phyloP scores from a whole-genome alignment of 1,284 basidiomycete genomes.

The Irpex rosettiformis region DNA sequence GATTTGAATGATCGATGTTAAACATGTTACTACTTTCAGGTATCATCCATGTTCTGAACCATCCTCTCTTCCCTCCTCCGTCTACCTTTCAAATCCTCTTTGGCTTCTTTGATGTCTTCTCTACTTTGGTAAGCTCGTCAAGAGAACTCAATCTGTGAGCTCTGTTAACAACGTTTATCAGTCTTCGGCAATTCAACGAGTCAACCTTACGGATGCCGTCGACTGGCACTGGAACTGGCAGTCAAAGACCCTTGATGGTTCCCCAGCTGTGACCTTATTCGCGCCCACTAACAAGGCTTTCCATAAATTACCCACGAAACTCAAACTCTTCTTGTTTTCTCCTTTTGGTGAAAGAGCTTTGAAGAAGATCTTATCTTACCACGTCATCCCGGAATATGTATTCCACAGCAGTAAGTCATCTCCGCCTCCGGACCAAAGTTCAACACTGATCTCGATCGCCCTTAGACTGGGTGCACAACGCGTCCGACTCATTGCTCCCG shows the following conservation, averaged over 20 bases:
- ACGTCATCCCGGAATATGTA: conserved; percentile 57
- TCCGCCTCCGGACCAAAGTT: background rate
- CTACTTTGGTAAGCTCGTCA: conserved; percentile 42
- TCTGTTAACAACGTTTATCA: conserved; percentile 20
- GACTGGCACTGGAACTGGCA: conserved; percentile 44
- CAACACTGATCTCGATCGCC: background rate
- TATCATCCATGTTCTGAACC: conserved; percentile 57
- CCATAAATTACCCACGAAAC: conserved; percentile 47
- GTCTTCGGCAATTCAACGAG: conserved; percentile 61
- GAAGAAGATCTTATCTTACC: conserved; percentile 63
- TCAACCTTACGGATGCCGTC: conserved; percentile 42
- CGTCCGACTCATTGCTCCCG: conserved; percentile 14
- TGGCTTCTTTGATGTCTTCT: conserved; percentile 49
- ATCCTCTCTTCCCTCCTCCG: conserved; percentile 60
- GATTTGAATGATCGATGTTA: background rate
- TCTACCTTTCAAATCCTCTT: conserved; percentile 60
- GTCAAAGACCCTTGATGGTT: conserved; percentile 37
- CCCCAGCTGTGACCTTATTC: conserved; percentile 57
- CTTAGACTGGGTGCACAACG: conserved; percentile 25
- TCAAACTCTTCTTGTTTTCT: conserved; percentile 66
- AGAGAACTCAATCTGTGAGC: conserved; percentile 2
- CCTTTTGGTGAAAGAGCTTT: conserved; percentile 56
- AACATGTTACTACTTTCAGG: conserved; percentile 28
- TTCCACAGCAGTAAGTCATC: conserved; percentile 48
- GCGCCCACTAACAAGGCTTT: conserved; percentile 68